These are phyloP conservation scores for Guadua angustifolia DNA, from an alignment of 176 grass and related monocot species.

Conservation along the genomic window DNA sequence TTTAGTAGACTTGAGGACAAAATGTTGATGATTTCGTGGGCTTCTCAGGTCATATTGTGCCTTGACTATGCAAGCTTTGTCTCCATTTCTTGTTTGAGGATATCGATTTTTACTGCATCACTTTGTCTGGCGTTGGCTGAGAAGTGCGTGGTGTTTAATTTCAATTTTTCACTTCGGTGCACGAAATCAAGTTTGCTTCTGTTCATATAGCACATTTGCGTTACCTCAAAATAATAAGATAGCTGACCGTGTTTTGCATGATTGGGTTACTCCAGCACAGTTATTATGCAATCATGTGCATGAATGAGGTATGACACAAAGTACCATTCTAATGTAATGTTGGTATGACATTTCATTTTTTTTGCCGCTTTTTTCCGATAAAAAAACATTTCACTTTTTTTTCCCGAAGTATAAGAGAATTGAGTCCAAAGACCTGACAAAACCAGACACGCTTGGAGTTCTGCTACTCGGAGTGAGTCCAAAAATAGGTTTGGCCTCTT, in stretches of 20 bases:
- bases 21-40: slow-evolving; percentile 15
- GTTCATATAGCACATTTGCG: neutral
- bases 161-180: neutral
- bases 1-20: neutral
- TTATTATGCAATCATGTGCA: neutral
- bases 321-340: neutral
- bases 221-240: neutral
- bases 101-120: neutral
- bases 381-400: neutral
- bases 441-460: neutral
- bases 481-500: neutral
- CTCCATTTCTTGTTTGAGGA: neutral
- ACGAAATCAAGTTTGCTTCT: slow-evolving; percentile 12
- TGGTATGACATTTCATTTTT: neutral
- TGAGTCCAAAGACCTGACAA: neutral
- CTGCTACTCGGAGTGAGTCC: neutral
- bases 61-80: neutral
- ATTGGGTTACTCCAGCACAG: neutral
- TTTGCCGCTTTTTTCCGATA: too few species aligned
- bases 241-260: neutral
- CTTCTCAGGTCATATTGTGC: neutral
- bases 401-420: neutral
- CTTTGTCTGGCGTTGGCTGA: neutral
- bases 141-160: neutral
- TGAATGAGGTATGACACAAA: neutral